phyloP scores from a whole-genome alignment of 2,329 filamentous ascomycete genomes.

The Ascochyta lentis region DNA sequence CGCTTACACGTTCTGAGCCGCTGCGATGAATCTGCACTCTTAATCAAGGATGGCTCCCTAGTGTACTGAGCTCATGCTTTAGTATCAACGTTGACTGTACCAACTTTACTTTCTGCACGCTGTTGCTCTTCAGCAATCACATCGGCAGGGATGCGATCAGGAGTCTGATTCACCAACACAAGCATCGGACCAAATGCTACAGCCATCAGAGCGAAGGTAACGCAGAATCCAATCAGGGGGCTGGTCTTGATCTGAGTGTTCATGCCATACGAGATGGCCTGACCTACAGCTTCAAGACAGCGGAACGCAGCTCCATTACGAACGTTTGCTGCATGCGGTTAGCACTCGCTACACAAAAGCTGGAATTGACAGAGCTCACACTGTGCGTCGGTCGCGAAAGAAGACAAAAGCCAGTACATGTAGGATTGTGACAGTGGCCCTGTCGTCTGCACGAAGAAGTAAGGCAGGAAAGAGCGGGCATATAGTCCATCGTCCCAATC shows the following conservation, averaged over 20 bases:
- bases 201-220: conserved; percentile 43
- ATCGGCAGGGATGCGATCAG: conserved; percentile 43
- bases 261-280: conserved; percentile 40
- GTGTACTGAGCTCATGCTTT: conserved; percentile 15
- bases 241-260: conserved; percentile 40
- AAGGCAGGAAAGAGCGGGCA: conserved; percentile 54
- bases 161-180: conserved; percentile 39
- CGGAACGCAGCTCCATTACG: conserved; percentile 37
- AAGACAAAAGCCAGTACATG: conserved; percentile 43
- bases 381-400: conserved; percentile 39
- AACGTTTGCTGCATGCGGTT: conserved; percentile 25
- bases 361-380: conserved; percentile 5
- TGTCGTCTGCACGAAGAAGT: conserved; percentile 58
- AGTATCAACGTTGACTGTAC: conserved; percentile 16
- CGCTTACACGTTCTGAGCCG: neutral
- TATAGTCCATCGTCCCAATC: conserved; percentile 57
- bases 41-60: no score
- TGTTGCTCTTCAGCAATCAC: conserved; percentile 36
- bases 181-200: conserved; percentile 42
- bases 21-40: no score
- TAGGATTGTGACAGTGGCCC: conserved; percentile 40
- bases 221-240: conserved; percentile 39
- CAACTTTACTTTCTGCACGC: conserved; percentile 25
- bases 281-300: conserved; percentile 37
- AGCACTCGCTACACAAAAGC: neutral